Evolutionary conservation across 345 rosid genomes (phyloP).

Genomic region (Arabis alpina): DNA sequence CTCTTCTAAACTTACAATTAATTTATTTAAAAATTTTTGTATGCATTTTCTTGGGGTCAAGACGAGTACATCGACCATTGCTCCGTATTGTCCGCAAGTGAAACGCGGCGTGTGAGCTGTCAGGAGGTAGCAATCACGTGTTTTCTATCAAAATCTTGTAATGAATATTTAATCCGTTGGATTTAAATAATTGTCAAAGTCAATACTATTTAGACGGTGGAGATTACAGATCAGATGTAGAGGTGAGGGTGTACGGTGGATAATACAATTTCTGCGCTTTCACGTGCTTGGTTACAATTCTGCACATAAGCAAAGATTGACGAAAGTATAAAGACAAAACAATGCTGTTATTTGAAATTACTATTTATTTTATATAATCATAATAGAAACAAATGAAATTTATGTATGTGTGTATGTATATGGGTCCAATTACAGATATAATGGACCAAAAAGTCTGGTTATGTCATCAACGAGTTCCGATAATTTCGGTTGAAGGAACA

Average conservation of each 20-base stretch:
- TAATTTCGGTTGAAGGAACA: conserved; percentile 25
- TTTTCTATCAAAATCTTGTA: background rate
- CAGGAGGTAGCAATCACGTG: conserved; percentile 31
- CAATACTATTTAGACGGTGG: conserved; percentile 21
- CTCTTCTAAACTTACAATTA: background rate
- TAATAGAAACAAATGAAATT: background rate
- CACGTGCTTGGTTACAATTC: conserved; percentile 40
- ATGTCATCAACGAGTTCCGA: conserved; percentile 25
- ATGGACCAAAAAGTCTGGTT: conserved; percentile 6
- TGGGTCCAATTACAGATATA: conserved; percentile 11
- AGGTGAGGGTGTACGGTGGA: conserved; percentile 27
- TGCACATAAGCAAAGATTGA: conserved; percentile 23
- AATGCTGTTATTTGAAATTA: background rate
- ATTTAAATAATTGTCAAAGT: conserved; percentile 15
- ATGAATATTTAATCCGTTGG: background rate
- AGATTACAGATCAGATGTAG: conserved; percentile 12
- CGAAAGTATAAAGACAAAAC: conserved; percentile 3
- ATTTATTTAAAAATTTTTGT: background rate
- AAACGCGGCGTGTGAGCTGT: conserved; percentile 47
- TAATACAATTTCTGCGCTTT: conserved; percentile 24
- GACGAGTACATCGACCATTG: conserved; percentile 34
- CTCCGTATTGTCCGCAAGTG: conserved; percentile 48
- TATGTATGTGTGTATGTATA: conserved; percentile 13
- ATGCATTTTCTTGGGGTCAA: conserved; percentile 23
- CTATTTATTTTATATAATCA: background rate